Percentiles rank a stretch among this genome's conserved stretches.
Conservation (phyloP, 495 filamentous ascomycete species). For the Aspergillus leporis region DNA sequence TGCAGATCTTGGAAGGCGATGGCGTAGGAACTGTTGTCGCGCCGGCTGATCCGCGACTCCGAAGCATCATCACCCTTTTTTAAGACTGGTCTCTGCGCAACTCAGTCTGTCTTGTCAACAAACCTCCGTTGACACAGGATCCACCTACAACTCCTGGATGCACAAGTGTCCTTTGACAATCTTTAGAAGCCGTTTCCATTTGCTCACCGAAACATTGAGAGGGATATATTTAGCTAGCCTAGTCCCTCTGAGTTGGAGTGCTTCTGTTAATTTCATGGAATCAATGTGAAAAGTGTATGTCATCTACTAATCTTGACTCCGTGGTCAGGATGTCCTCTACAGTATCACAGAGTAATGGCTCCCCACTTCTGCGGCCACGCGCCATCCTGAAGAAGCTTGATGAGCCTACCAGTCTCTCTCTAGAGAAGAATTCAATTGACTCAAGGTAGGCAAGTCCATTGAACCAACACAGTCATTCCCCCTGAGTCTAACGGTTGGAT, state of each 20-base stretch:
- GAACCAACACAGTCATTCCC: neutral
- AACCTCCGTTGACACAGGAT: neutral
- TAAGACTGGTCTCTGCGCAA: neutral
- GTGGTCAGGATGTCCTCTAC: conserved; percentile 36
- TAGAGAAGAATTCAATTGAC: conserved; percentile 30
- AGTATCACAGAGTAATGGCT: conserved; percentile 30
- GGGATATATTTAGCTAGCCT: conserved; percentile 2
- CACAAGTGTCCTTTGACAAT: neutral
- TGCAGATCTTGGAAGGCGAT: neutral
- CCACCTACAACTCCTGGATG: conserved; percentile 3
- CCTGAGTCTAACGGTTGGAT: conserved; percentile 4
- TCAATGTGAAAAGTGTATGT: conserved; percentile 27
- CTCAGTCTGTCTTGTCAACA: conserved; percentile 1
- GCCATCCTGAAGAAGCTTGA: conserved; percentile 29
- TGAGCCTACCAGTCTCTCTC: conserved; percentile 22
- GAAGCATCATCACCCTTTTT: neutral
- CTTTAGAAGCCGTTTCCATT: neutral
- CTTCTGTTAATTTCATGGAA: neutral
- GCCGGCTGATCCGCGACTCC: conserved; percentile 1
- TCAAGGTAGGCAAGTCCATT: conserved; percentile 28
- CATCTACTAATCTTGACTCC: conserved; percentile 15
- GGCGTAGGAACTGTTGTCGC: neutral
- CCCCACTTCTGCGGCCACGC: conserved; percentile 34
- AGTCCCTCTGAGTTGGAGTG: neutral
- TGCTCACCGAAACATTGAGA: neutral